Conservation (phyloP, 2,329 filamentous ascomycete species). For the Aspergillus ibericus region DNA sequence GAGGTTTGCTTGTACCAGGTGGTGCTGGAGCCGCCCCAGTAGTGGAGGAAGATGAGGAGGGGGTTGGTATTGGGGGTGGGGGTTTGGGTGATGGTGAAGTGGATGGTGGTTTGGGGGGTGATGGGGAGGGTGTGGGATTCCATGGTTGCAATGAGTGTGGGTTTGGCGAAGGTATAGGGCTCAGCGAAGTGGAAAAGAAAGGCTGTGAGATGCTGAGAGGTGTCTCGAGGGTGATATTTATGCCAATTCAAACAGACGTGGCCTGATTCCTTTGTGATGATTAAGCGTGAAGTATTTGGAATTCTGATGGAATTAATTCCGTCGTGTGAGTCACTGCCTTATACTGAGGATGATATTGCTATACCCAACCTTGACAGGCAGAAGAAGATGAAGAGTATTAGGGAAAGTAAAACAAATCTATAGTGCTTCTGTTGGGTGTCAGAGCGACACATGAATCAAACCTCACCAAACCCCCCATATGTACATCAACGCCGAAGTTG, state of each 20-base stretch:
- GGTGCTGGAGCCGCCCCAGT: conserved; percentile 40
- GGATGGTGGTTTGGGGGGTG: conserved; percentile 2
- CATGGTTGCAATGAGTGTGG: neutral
- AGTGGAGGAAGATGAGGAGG: conserved; percentile 39
- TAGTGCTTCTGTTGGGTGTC: neutral
- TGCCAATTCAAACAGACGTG: neutral
- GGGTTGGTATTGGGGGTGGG: neutral
- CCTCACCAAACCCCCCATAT: neutral
- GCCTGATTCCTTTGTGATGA: neutral
- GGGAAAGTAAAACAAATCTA: neutral
- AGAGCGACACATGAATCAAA: neutral
- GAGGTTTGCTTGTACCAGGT: conserved; percentile 34
- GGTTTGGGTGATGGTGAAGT: conserved; percentile 13
- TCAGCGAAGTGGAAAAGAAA: no score
- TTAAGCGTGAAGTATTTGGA: neutral
- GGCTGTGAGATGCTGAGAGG: no score
- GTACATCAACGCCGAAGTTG: neutral
- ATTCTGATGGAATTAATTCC: neutral
- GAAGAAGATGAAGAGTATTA: neutral
- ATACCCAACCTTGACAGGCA: no score
- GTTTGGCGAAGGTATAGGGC: no score
- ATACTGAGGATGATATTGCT: neutral
- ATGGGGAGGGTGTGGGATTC: neutral
- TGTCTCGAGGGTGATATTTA: neutral
- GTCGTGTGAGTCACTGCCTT: neutral